Conservation (phyloP, 257 asterid genomes). For the Ehretia macrophylla region DNA sequence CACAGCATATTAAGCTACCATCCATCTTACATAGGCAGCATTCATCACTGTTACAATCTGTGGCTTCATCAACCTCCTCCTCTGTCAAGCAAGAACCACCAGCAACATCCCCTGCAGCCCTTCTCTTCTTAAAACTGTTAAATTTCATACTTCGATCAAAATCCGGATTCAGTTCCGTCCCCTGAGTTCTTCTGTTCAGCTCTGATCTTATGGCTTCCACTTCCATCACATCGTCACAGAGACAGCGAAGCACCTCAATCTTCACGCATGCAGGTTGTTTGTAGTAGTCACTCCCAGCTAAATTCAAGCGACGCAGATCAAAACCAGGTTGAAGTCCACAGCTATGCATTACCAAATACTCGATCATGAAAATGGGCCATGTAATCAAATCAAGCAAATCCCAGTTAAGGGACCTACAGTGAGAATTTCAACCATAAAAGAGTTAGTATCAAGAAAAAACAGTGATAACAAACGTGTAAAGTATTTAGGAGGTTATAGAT, state of each 20-base stretch:
- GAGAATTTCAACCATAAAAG: constrained; percentile 16
- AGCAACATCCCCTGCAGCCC: constrained; percentile 43
- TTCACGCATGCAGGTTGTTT: constrained; percentile 55
- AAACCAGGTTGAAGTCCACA: constrained; percentile 59
- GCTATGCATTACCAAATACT: constrained; percentile 70
- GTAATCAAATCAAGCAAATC: constrained; percentile 87
- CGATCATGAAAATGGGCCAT: constrained; percentile 88
- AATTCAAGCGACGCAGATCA: constrained; percentile 48
- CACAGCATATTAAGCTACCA: constrained; percentile 93
- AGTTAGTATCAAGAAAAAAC: constrained; percentile 14
- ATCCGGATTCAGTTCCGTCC: constrained; percentile 47
- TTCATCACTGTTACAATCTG: constrained; percentile 86
- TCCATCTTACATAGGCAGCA: constrained; percentile 97
- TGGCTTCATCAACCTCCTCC: constrained; percentile 49
- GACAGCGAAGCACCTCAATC: constrained; percentile 72
- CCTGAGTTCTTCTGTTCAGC: constrained; percentile 58
- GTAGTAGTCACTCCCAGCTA: constrained; percentile 62
- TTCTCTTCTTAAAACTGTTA: constrained; percentile 52
- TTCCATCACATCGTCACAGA: constrained; percentile 92
- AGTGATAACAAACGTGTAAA: background rate
- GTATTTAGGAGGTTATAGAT: constrained; percentile 2
- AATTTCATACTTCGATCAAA: constrained; percentile 42
- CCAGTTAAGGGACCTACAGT: constrained; percentile 82
- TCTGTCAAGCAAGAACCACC: constrained; percentile 57
- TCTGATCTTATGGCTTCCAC: constrained; percentile 66